These are phyloP conservation scores for Phytopythium kandeliae DNA, from an alignment of 352 stramenopile genomes.

Conservation along the genomic window DNA sequence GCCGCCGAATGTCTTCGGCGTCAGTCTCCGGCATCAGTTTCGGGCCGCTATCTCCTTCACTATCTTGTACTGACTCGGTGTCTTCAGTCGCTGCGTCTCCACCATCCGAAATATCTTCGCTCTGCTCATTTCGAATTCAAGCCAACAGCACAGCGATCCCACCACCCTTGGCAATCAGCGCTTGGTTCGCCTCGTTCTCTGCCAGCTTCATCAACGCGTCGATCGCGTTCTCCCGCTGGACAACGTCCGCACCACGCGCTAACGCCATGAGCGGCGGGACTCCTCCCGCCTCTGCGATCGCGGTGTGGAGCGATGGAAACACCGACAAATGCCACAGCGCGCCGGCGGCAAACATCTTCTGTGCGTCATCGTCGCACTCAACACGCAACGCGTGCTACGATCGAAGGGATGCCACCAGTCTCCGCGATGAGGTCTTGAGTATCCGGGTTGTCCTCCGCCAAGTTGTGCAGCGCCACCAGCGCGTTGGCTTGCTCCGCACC, in stretches of 20 bases:
- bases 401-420: not conserved
- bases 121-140: not conserved
- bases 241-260: not conserved
- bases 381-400: not conserved
- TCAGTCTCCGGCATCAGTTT: not conserved
- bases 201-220: slow-evolving; percentile 2
- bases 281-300: not conserved
- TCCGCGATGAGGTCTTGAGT: not conserved
- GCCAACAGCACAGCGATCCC: not conserved
- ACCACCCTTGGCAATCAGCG: not conserved
- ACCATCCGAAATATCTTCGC: not conserved
- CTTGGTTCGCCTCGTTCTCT: not conserved
- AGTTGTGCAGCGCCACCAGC: not conserved
- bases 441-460: not conserved
- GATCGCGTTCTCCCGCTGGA: slow-evolving; percentile 1
- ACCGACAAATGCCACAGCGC: slow-evolving; percentile 1
- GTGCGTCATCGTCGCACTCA: not conserved
- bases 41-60: not conserved
- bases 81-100: not conserved
- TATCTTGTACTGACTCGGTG: not conserved
- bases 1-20: not conserved
- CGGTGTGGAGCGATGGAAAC: not conserved
- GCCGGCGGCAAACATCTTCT: not conserved
- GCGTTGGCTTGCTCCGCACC: not conserved
- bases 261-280: not conserved